Evolutionary conservation across 2,329 filamentous ascomycete genomes (phyloP).

Genomic region (Penicillium concentricum): DNA sequence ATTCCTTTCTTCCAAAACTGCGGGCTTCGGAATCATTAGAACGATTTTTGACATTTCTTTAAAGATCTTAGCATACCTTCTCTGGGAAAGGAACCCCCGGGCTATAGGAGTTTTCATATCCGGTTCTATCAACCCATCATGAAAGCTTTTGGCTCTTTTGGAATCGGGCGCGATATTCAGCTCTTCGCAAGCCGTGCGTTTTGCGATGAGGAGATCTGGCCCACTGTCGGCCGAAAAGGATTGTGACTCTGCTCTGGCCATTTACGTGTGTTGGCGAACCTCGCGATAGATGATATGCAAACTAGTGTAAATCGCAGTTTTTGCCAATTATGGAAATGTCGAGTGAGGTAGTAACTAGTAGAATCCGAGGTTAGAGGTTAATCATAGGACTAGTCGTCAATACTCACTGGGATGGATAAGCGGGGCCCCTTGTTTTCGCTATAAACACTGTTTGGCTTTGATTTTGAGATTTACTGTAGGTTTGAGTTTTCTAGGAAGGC

Average conservation of each 20-base stretch:
- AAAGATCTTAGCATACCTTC: constrained; percentile 58
- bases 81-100: constrained; percentile 82
- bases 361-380: background rate
- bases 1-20: constrained; percentile 87
- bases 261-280: background rate
- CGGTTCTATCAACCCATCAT: background rate
- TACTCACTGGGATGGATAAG: background rate
- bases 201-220: background rate
- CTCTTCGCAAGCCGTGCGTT: background rate
- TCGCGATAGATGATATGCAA: background rate
- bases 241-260: background rate
- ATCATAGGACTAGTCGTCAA: background rate
- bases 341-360: background rate
- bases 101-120: background rate
- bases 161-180: background rate
- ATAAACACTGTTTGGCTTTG: background rate
- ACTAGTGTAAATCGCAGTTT: background rate
- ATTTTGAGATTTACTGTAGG: background rate
- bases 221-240: background rate
- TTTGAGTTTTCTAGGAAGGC: background rate
- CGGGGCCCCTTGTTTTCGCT: background rate
- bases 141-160: background rate
- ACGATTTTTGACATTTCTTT: constrained; percentile 16
- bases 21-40: constrained; percentile 56
- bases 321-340: too few species aligned